These are phyloP conservation scores for Chernovozyma aurita DNA, from an alignment of 1,139 yeast species.

Conservation along the genomic window DNA sequence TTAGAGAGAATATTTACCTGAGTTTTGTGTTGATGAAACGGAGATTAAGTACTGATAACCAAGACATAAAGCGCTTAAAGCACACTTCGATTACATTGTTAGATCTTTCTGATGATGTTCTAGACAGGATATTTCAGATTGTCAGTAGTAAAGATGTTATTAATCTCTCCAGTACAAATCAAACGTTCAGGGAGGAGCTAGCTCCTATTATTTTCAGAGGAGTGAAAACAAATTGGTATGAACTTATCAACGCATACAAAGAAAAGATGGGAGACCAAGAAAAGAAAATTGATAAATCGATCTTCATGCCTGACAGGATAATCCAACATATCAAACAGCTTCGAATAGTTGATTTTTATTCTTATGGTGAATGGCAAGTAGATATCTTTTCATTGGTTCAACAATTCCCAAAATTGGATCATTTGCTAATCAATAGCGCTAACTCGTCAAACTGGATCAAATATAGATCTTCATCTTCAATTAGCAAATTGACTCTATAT, in stretches of 20 bases:
- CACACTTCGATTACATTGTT: slow-evolving; percentile 7
- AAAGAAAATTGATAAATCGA: not conserved
- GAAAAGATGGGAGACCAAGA: not conserved
- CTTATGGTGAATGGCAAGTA: slow-evolving; percentile 41
- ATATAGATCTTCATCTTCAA: slow-evolving; percentile 20
- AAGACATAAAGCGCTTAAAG: not conserved
- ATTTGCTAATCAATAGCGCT: slow-evolving; percentile 26
- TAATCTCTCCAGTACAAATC: slow-evolving; percentile 19
- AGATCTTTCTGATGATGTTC: slow-evolving; percentile 25
- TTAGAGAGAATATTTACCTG: no score
- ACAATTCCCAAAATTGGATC: slow-evolving; percentile 19
- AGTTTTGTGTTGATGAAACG: slow-evolving; percentile 2
- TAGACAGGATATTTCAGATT: slow-evolving; percentile 18
- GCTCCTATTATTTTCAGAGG: slow-evolving; percentile 19
- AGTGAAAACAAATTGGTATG: slow-evolving; percentile 29
- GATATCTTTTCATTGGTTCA: slow-evolving; percentile 23
- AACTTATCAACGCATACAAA: slow-evolving; percentile 13
- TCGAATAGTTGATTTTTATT: slow-evolving; percentile 29
- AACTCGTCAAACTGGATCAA: slow-evolving; percentile 43
- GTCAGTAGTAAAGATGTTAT: slow-evolving; percentile 19
- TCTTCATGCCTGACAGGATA: not conserved
- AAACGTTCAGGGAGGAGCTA: slow-evolving; percentile 17
- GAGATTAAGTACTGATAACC: slow-evolving; percentile 1
- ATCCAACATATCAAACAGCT: slow-evolving; percentile 11
- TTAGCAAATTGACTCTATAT: slow-evolving; percentile 23